Evolutionary conservation across 2,329 filamentous ascomycete species (phyloP), one percentile per base, ranked within the genome.

Genomic region (Diaporthe aspalathi): DNA sequence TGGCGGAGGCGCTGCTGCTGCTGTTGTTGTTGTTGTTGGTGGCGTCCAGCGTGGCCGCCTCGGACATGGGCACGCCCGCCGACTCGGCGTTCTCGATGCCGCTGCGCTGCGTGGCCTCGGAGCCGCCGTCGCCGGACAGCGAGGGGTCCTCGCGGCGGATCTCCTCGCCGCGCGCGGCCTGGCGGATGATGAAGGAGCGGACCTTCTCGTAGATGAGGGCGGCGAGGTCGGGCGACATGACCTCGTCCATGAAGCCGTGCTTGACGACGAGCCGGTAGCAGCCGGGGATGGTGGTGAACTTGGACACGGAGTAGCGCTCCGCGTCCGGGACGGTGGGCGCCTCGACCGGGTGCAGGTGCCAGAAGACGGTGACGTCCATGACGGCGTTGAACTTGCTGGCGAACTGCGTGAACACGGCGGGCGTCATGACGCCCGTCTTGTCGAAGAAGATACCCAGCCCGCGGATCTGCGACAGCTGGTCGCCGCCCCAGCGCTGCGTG

Each of bases 371-470:
- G 9, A 92, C 87, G 29, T 92, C 89, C 0, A 91, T 91, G 20
- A 87, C 83, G 0, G 90, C 89, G 66, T 88, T 87, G 73, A 94
- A 90, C 77, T 94, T 94, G 49, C 86, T 87, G 8, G 93, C 83
- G 77, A 94, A 94, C 69, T 94, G 90, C 2, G 89, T 88, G 79
- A 93, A 94, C 16, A 92, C 90, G 17, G 85, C 87, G 0, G 90
- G 91, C 0, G 89, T 89, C 17, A 87, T 86, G 40, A 88, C 85
- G 47, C 92, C 92, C 2, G 89, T 86, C 79, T 94, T 94, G 80
- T 94, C 92, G 78, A 94, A 94, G 83, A 93, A 94, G 67, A 94
- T 90, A 1, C 90, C 92, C 16, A 88, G 86, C 49, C 84, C 92
- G 73, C 83, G 83, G 72, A 88, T 86, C 0, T 81, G 81, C 45